These are phyloP conservation scores for Delonix regia DNA, from an alignment of 306 rosid species.

Conservation along the genomic window DNA sequence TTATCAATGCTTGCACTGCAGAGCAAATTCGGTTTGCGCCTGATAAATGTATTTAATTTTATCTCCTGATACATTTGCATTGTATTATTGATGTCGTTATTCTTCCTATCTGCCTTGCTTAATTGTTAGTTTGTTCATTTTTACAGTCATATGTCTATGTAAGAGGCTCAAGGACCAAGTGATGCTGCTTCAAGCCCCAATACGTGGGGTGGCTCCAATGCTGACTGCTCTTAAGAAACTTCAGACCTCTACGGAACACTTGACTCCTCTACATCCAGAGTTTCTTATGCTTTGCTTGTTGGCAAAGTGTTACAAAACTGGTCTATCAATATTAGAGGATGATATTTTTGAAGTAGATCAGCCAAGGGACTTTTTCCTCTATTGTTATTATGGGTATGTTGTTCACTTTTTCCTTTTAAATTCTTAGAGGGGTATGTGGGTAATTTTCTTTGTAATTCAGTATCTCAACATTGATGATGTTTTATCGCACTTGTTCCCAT, in stretches of 20 bases:
- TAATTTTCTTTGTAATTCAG: not conserved
- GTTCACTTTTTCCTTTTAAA: conserved; percentile 15
- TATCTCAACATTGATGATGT: not conserved
- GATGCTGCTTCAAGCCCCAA: conserved; percentile 72
- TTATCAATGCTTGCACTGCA: conserved; percentile 55
- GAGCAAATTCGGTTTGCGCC: conserved; percentile 85
- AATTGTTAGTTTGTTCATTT: not conserved
- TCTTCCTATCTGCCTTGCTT: not conserved
- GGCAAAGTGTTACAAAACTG: conserved; percentile 85
- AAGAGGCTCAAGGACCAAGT: conserved; percentile 79
- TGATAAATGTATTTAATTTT: conserved; percentile 65
- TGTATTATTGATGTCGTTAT: not conserved
- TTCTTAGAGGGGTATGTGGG: not conserved
- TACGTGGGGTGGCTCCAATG: conserved; percentile 87
- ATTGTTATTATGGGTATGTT: conserved; percentile 90
- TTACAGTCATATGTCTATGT: conserved; percentile 79
- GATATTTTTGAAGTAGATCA: conserved; percentile 84
- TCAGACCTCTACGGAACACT: conserved; percentile 68
- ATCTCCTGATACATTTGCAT: conserved; percentile 7
- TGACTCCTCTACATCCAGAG: conserved; percentile 84
- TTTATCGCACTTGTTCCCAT: not conserved
- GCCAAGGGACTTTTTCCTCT: conserved; percentile 87
- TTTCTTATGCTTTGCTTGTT: conserved; percentile 86
- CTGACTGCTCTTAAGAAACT: conserved; percentile 72
- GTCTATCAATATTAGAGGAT: conserved; percentile 73